phyloP scores from a whole-genome alignment of 768 basidiomycete species.

The Boletus speciosus region DNA sequence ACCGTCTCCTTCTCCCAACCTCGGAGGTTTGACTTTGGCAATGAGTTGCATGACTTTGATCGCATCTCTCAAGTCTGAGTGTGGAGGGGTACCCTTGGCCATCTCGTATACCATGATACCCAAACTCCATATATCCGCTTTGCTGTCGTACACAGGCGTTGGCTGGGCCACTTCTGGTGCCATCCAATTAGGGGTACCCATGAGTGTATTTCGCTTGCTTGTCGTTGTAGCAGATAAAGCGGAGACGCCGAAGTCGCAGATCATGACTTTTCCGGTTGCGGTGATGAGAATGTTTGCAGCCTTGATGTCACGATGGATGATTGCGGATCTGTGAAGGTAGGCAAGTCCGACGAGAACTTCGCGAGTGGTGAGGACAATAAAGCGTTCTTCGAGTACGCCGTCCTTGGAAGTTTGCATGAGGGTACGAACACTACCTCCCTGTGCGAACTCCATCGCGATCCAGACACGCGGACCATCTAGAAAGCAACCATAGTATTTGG shows the following conservation, averaged over 20 bases:
- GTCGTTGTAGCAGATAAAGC: slow-evolving; percentile 80
- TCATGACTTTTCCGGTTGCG: slow-evolving; percentile 83
- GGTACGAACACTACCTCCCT: slow-evolving; percentile 90
- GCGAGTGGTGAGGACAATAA: slow-evolving; percentile 80
- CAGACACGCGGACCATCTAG: slow-evolving; percentile 94
- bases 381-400: slow-evolving; percentile 82
- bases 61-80: slow-evolving; percentile 79
- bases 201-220: slow-evolving; percentile 93
- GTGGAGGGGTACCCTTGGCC: slow-evolving; percentile 93
- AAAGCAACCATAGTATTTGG: slow-evolving; percentile 94
- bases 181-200: slow-evolving; percentile 99
- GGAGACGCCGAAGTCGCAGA: slow-evolving; percentile 98
- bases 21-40: slow-evolving; percentile 78
- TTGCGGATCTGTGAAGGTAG: slow-evolving; percentile 89
- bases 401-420: slow-evolving; percentile 85
- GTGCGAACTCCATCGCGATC: slow-evolving; percentile 98
- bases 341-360: slow-evolving; percentile 84
- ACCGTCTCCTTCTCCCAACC: slow-evolving; percentile 72
- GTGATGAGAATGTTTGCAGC: slow-evolving; percentile 95
- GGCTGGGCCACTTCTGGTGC: slow-evolving; percentile 94
- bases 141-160: slow-evolving; percentile 90
- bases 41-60: slow-evolving; percentile 88
- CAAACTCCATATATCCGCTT: slow-evolving; percentile 97
- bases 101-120: slow-evolving; percentile 97
- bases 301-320: slow-evolving; percentile 98